Base-by-base conservation (phyloP, 2,329 filamentous ascomycete genomes). In the Bipolaris gigantea region DNA sequence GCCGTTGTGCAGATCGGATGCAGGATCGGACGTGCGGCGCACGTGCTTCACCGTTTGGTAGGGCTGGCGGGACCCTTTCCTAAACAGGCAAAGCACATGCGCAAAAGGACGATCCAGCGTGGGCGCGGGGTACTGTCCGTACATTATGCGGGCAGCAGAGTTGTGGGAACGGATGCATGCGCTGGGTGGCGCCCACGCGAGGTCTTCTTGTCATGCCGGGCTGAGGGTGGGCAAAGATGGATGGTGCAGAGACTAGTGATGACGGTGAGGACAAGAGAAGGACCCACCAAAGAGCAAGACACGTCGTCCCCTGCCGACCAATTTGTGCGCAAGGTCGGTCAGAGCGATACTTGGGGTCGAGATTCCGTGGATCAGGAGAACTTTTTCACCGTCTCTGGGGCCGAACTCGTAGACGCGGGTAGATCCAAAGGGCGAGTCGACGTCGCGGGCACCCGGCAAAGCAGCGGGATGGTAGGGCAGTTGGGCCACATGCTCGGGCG, bases 331-430 rank as follows among this genome's bases (percentile, higher is more conserved):
- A 33, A 94, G 71, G 38, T 83, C 80, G 2, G 85, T 85, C 16
- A 93, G 75, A 0, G 89, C 82, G 43, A 92, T 77, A 57, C 85
- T 86, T 0, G 91, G 90, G 5, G 90, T 94, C 45, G 85, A 89
- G 65, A 94, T 92, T 5, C 91, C 91, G 72, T 93, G 91, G 15
- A 95, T 75, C 23, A 95, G 76, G 13, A 95, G 76, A 1, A 93
- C 85, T 66, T 87, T 91, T 25, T 85, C 81, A 1, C 89, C 90
- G 33, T 81, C 76, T 54, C 85, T 81, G 0, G 89, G 88, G 0
- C 91, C 91, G 82, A 87, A 94, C 77, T 95, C 91, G 69, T 91
- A 93, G 3, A 90, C 86, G 41, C 87, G 79, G 57, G 90, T 83
- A 4, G 77, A 83, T 15, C 90, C 90, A 67, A 90, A 92, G 3